Evolutionary conservation across 306 rosid genomes (phyloP), one percentile per base, ranked within the genome.

Genomic region (Pyrus bretschneideri): DNA sequence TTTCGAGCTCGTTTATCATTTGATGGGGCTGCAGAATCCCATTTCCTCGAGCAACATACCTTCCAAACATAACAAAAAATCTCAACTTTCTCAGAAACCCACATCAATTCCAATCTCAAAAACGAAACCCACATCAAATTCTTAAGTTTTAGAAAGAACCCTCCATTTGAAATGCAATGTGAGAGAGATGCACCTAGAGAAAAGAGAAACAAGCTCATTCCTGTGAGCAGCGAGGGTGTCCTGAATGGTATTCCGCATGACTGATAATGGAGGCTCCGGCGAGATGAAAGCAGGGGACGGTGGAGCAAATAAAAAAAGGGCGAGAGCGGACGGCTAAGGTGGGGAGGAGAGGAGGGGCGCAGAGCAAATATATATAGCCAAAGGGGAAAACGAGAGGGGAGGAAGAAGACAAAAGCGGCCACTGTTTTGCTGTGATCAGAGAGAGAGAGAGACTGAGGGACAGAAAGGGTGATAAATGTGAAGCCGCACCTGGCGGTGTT

Each of bases 1-100:
- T 76, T 55, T 81, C 87, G 5, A 86, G 74, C 76, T 83, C 82
- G 9, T 54, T 71, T 42, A 69, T 51, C 42, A 86, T 65, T 11
- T 83, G 75, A 78, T 83, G 81, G 19, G 82, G 82, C 69, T 83
- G 90, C 22, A 86, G 84, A 40, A 86, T 81, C 71, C 87, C 87
- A 42, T 83, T 86, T 38, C 82, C 90, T 19, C 70, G 72, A 72
- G 82, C 84, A 18, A 86, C 87, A 58, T 81, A 86, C 77, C 90
- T 86, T 69, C 61, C 64, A 78, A 40, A 76, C 65, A 70, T 29
- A 74, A 58, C 54, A 60, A 61, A 61, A 45, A 45, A 61, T 38
- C 40, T 33, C 64, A 35, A 45, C 22, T 73, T 44, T 46, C 69
- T 29, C 40, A 49, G 17, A 57, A 80, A 52, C 42, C 13, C 68